Conservation (phyloP, 1,139 yeast genomes). For the Pichia sp. region DNA sequence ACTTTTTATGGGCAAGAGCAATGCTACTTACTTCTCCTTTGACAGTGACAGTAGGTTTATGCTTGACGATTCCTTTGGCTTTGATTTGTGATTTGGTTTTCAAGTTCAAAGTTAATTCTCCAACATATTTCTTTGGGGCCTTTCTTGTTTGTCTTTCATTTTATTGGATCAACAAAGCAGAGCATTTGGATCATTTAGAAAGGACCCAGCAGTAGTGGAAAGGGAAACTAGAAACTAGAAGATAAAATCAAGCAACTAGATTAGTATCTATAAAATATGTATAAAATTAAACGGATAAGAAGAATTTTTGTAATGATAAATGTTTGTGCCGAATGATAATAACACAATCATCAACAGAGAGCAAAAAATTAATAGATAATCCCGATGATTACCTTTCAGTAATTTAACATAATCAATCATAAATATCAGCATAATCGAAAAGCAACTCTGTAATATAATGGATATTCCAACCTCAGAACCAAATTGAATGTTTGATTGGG, state of each 20-base stretch:
- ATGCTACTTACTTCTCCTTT: conserved; percentile 88
- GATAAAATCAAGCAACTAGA: too few relatives aligned
- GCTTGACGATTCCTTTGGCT: conserved; percentile 90
- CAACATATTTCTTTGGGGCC: conserved; percentile 72
- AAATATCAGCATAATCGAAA: conserved; percentile 29
- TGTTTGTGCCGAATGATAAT: conserved; percentile 28
- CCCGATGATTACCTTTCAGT: conserved; percentile 5
- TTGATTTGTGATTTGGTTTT: conserved; percentile 83
- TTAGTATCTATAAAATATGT: conserved; percentile 5
- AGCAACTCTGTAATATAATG: conserved; percentile 33
- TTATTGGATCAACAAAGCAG: conserved; percentile 72
- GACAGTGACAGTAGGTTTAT: conserved; percentile 90
- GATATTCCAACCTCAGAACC: conserved; percentile 57
- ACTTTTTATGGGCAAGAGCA: conserved; percentile 93
- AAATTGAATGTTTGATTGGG: conserved; percentile 59
- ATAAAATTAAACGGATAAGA: conserved; percentile 27
- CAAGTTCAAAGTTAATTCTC: conserved; percentile 53
- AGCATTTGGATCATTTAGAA: conserved; percentile 28
- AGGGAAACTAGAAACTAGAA: too few relatives aligned
- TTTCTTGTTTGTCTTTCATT: conserved; percentile 72
- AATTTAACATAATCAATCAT: conserved; percentile 14
- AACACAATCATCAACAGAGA: conserved; percentile 25
- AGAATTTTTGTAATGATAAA: conserved; percentile 31
- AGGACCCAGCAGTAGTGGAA: too few relatives aligned
- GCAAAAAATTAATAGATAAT: conserved; percentile 16